Evolutionary conservation across 192 early-diverging fungal genomes (phyloP).

Genomic region (Backusella morwellensis): DNA sequence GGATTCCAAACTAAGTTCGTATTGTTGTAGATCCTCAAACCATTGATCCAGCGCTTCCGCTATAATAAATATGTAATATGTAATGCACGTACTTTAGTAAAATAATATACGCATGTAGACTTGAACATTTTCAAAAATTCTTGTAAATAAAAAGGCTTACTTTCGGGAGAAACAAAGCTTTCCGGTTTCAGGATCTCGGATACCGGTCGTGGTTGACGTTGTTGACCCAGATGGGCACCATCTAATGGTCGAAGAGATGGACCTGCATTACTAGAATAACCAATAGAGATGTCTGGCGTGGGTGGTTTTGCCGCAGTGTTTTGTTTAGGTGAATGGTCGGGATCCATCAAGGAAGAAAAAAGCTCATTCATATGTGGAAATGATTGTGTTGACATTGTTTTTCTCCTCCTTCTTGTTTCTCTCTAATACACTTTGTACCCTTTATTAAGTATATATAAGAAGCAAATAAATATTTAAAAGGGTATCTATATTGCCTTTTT

Average conservation of each 20-base stretch:
- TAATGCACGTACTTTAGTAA: neutral
- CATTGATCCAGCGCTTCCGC: slow-evolving; percentile 81
- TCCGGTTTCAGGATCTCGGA: slow-evolving; percentile 33
- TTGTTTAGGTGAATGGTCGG: neutral
- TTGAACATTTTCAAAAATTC: neutral
- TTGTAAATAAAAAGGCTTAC: slow-evolving; percentile 13
- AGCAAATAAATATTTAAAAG: neutral
- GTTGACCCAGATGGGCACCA: neutral
- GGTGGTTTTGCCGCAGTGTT: neutral
- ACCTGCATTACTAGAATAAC: neutral
- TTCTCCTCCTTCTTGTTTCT: neutral
- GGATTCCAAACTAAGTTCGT: slow-evolving; percentile 87
- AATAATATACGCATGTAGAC: neutral
- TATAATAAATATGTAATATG: slow-evolving; percentile 12
- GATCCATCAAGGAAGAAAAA: neutral
- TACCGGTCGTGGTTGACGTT: slow-evolving; percentile 24
- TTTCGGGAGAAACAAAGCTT: slow-evolving; percentile 31
- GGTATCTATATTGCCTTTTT: slow-evolving; percentile 1
- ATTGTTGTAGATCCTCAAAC: slow-evolving; percentile 90
- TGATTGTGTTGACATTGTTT: slow-evolving; percentile 4
- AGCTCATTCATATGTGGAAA: neutral
- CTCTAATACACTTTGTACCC: neutral
- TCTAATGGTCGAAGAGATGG: neutral
- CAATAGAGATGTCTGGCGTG: neutral
- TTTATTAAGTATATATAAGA: neutral